These are phyloP conservation scores for Pecoramyces ruminantium DNA, from an alignment of 192 early-diverging fungal genomes.

Conservation along the genomic window DNA sequence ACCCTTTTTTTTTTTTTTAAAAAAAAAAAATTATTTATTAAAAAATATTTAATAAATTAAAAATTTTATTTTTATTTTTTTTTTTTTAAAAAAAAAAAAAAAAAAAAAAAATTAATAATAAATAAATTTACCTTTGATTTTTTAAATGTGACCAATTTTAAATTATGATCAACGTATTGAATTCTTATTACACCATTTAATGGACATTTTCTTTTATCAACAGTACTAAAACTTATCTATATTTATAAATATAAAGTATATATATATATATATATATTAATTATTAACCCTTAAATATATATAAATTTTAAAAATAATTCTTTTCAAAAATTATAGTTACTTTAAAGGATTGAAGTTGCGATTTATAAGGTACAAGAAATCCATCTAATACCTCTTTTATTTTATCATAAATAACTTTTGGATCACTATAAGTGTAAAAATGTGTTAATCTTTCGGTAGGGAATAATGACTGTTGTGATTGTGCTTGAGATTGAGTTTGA, in stretches of 20 bases:
- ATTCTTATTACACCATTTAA: constrained; percentile 39
- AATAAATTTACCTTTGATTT: constrained; percentile 34
- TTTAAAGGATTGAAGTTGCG: background rate
- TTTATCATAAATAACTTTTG: constrained; percentile 11
- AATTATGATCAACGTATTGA: constrained; percentile 16
- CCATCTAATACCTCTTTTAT: constrained; percentile 13
- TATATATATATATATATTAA: constrained; percentile 5
- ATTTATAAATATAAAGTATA: background rate
- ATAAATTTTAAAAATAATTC: no score
- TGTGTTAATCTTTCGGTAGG: constrained; percentile 17
- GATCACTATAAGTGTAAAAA: constrained; percentile 16
- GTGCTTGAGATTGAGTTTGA: constrained; percentile 3
- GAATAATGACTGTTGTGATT: constrained; percentile 13
- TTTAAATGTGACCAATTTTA: constrained; percentile 35
- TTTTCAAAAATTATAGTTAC: background rate
- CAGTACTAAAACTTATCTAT: constrained; percentile 40
- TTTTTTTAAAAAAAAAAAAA: no score
- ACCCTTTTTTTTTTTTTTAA: no score
- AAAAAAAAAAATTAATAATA: no score
- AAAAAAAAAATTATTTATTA: background rate
- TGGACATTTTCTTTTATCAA: constrained; percentile 46
- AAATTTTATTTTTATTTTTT: background rate
- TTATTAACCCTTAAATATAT: no score
- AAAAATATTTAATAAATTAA: background rate
- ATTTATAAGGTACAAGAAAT: constrained; percentile 10